Evolutionary conservation across 495 filamentous ascomycete genomes (phyloP).

Genomic region (Aspergillus haitiensis): DNA sequence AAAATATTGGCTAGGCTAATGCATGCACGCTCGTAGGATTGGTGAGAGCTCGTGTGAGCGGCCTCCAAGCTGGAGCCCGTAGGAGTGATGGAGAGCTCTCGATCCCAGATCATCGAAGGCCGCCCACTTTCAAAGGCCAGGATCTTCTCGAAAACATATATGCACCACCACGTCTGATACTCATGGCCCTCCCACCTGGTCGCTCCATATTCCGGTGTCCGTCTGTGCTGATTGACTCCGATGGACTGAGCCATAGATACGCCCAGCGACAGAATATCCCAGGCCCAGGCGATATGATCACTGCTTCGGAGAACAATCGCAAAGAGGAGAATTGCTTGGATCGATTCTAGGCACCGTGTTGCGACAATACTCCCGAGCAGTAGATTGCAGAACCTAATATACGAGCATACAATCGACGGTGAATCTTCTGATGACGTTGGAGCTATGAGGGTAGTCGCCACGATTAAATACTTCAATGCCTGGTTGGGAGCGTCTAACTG

Average conservation of each 20-base stretch:
- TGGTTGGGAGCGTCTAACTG: neutral
- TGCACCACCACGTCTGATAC: constrained; percentile 10
- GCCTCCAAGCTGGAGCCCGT: neutral
- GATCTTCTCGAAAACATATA: constrained; percentile 17
- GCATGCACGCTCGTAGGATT: neutral
- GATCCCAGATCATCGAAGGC: constrained; percentile 10
- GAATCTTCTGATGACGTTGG: neutral
- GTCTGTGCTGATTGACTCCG: constrained; percentile 1
- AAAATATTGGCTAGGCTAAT: constrained; percentile 10
- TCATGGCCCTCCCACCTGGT: too few species aligned
- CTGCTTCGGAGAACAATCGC: constrained; percentile 6
- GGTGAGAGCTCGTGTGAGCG: too few species aligned
- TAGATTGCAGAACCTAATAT: neutral
- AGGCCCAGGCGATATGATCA: constrained; percentile 8
- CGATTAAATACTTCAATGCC: neutral
- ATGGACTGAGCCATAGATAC: constrained; percentile 11
- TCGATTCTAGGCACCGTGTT: neutral
- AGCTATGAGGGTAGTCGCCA: neutral
- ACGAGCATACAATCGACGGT: neutral
- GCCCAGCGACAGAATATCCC: constrained; percentile 6
- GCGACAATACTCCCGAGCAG: constrained; percentile 5
- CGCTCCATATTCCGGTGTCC: too few species aligned
- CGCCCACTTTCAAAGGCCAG: constrained; percentile 14
- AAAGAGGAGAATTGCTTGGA: constrained; percentile 1
- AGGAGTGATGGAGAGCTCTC: neutral